Percentiles rank a stretch among this genome's conserved stretches.
These are phyloP conservation scores for Spatholobus suberectus DNA, from an alignment of 306 rosid genomes.

Conservation along the genomic window DNA sequence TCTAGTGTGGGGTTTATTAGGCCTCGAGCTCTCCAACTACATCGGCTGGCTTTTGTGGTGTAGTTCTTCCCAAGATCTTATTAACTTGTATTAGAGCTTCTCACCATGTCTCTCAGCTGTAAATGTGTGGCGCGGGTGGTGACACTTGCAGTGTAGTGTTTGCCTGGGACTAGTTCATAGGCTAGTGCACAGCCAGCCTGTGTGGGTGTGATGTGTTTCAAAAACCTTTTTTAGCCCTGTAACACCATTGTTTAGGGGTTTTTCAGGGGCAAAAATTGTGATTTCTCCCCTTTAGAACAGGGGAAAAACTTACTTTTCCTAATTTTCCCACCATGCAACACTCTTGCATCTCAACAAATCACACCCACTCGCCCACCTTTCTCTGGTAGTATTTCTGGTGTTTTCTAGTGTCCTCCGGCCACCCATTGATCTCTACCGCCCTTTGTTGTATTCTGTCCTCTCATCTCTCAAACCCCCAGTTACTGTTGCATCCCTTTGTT, in stretches of 20 bases:
- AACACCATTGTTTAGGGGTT: neutral
- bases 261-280: neutral
- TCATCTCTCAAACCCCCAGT: too few species aligned
- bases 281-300: neutral
- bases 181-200: neutral
- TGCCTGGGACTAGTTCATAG: neutral
- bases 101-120: neutral
- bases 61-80: neutral
- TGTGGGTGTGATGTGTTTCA: neutral
- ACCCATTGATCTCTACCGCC: too few species aligned
- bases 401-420: neutral
- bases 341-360: neutral
- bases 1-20: neutral
- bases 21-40: neutral
- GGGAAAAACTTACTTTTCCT: neutral
- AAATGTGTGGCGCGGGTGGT: neutral
- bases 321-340: neutral
- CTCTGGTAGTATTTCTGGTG: neutral
- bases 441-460: too few species aligned
- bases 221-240: neutral
- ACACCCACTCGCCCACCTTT: neutral
- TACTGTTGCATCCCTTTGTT: too few species aligned
- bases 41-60: neutral
- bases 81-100: neutral
- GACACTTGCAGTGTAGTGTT: neutral